Conservation (phyloP, 495 filamentous ascomycete genomes). For the Talaromyces adpressus region DNA sequence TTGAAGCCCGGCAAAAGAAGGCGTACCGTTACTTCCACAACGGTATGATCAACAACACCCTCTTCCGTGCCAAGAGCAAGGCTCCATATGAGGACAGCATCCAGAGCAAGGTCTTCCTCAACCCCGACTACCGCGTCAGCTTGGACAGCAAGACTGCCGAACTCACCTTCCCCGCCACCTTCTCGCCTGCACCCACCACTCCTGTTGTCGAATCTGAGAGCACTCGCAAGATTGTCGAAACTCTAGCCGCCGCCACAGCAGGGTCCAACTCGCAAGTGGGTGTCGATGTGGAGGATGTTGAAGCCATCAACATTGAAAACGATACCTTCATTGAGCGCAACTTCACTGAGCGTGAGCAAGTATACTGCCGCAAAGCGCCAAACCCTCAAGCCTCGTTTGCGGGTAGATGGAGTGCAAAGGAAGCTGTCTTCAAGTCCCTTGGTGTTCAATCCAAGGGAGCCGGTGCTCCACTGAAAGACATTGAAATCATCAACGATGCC, state of each 20-base stretch:
- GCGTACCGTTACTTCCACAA: slow-evolving; percentile 98
- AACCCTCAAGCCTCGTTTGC: slow-evolving; percentile 79
- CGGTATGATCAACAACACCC: slow-evolving; percentile 89
- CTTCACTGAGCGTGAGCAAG: slow-evolving; percentile 76
- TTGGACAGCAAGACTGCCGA: slow-evolving; percentile 75
- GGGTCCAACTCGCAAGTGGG: slow-evolving; percentile 75
- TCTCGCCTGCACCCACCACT: slow-evolving; percentile 46
- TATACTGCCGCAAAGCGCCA: slow-evolving; percentile 75
- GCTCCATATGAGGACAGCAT: slow-evolving; percentile 86
- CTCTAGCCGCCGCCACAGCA: slow-evolving; percentile 65
- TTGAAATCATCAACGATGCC: slow-evolving; percentile 78
- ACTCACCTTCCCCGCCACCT: slow-evolving; percentile 58
- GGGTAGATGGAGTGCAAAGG: slow-evolving; percentile 93
- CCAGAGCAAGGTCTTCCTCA: slow-evolving; percentile 80
- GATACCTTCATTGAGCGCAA: slow-evolving; percentile 93
- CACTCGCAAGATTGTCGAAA: slow-evolving; percentile 73
- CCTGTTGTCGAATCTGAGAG: slow-evolving; percentile 40
- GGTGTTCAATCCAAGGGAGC: slow-evolving; percentile 81
- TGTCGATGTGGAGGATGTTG: slow-evolving; percentile 83
- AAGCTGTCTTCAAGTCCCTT: slow-evolving; percentile 97
- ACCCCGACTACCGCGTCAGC: slow-evolving; percentile 85
- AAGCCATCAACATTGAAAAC: slow-evolving; percentile 82
- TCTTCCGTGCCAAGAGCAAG: slow-evolving; percentile 92
- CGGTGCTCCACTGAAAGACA: slow-evolving; percentile 85
- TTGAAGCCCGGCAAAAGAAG: slow-evolving; percentile 90